These are phyloP conservation scores for Botryotinia calthae DNA, from an alignment of 2,329 filamentous ascomycete genomes.

Conservation along the genomic window DNA sequence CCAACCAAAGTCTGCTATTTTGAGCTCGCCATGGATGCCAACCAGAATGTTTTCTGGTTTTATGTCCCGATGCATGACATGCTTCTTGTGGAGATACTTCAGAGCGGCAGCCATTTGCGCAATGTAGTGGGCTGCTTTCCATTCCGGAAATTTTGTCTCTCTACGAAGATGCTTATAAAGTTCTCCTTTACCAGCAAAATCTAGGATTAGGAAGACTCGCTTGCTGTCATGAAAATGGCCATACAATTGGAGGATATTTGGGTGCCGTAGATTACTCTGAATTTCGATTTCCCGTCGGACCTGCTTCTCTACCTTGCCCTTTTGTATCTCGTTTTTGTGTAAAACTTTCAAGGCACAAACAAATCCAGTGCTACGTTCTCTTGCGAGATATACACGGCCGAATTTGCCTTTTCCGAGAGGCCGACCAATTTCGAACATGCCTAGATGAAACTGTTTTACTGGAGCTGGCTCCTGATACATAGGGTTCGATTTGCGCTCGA, in stretches of 20 bases:
- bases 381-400: constrained; percentile 69
- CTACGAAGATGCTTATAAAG: constrained; percentile 70
- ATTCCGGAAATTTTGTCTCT: constrained; percentile 67
- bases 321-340: constrained; percentile 67
- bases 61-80: constrained; percentile 96
- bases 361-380: constrained; percentile 65
- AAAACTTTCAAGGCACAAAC: constrained; percentile 73
- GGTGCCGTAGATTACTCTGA: constrained; percentile 69
- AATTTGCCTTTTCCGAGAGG: constrained; percentile 73
- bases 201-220: constrained; percentile 69
- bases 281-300: constrained; percentile 73
- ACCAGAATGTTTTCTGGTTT: constrained; percentile 97
- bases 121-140: constrained; percentile 70
- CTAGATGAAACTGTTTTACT: constrained; percentile 66
- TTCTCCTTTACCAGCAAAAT: constrained; percentile 70
- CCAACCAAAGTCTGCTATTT: constrained; percentile 98
- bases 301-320: constrained; percentile 68
- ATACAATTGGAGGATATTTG: constrained; percentile 67
- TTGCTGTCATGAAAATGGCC: constrained; percentile 74
- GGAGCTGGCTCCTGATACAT: constrained; percentile 56
- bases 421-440: constrained; percentile 75
- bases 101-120: constrained; percentile 80
- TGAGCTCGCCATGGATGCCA: constrained; percentile 95
- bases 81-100: constrained; percentile 90
- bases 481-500: constrained; percentile 51